Percentiles rank a stretch among this genome's conserved stretches.
These are phyloP conservation scores for Candida maesae DNA, from an alignment of 805 yeast species.

Conservation along the genomic window DNA sequence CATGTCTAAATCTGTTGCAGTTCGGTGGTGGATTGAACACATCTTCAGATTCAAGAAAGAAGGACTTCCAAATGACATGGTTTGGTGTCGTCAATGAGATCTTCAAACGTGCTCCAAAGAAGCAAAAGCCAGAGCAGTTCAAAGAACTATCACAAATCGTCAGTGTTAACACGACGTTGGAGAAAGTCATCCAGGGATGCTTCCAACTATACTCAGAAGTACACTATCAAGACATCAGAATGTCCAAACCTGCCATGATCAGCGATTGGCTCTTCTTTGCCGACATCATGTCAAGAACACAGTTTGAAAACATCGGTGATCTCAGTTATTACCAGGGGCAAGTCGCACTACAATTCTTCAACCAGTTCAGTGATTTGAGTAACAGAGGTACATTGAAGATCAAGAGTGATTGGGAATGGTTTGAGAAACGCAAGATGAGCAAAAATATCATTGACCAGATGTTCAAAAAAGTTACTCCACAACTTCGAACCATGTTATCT, in stretches of 20 bases:
- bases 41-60: conserved; percentile 31
- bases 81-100: conserved; percentile 56
- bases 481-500: conserved; percentile 15
- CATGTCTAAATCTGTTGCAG: conserved; percentile 80
- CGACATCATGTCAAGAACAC: conserved; percentile 49
- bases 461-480: conserved; percentile 10
- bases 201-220: conserved; percentile 61
- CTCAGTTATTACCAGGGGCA: conserved; percentile 51
- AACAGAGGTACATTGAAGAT: conserved; percentile 33
- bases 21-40: conserved; percentile 36
- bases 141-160: conserved; percentile 42
- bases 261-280: conserved; percentile 77
- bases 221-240: conserved; percentile 60
- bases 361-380: conserved; percentile 57
- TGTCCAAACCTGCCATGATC: conserved; percentile 53
- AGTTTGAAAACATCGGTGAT: conserved; percentile 42
- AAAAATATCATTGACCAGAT: conserved; percentile 12
- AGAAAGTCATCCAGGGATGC: conserved; percentile 67
- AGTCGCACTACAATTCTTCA: conserved; percentile 59
- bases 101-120: conserved; percentile 49
- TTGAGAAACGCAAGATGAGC: conserved; percentile 21
- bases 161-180: conserved; percentile 47
- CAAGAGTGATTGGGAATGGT: conserved; percentile 28
- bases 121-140: conserved; percentile 45
- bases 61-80: conserved; percentile 69